These are phyloP conservation scores for Penicillium tannophilum DNA, from an alignment of 495 filamentous ascomycete genomes.

Conservation along the genomic window DNA sequence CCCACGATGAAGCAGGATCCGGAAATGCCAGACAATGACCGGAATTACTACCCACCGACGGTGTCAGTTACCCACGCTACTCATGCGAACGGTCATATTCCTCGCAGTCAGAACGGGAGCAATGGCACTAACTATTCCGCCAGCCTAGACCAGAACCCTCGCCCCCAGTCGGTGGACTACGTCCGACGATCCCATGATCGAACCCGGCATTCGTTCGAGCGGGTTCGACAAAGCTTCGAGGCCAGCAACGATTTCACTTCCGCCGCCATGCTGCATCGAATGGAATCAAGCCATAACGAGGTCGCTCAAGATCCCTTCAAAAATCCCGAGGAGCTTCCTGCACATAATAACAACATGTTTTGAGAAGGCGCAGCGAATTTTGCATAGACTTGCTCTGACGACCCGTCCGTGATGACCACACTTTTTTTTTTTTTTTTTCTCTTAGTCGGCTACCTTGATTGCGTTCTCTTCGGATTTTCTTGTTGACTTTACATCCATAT, in stretches of 20 bases:
- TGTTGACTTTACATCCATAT: constrained; percentile 25
- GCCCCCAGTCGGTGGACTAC: constrained; percentile 62
- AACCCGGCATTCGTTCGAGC: constrained; percentile 56
- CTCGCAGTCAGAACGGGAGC: constrained; percentile 85
- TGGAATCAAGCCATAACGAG: constrained; percentile 69
- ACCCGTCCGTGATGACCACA: constrained; percentile 37
- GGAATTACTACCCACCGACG: constrained; percentile 90
- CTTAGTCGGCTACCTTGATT: constrained; percentile 7
- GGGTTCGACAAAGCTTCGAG: constrained; percentile 73
- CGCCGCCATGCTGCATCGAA: constrained; percentile 75
- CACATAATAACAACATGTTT: constrained; percentile 34
- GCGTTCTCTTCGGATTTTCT: constrained; percentile 30
- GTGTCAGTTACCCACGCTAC: constrained; percentile 58
- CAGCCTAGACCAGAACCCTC: constrained; percentile 51
- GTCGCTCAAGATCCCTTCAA: constrained; percentile 40
- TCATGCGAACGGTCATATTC: constrained; percentile 62
- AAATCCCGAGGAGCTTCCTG: constrained; percentile 38
- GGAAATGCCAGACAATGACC: constrained; percentile 75
- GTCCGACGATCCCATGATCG: constrained; percentile 77
- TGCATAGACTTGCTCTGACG: constrained; percentile 36
- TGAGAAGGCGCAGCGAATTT: constrained; percentile 23
- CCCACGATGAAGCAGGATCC: constrained; percentile 56
- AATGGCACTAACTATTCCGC: constrained; percentile 91
- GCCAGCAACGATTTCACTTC: constrained; percentile 87
- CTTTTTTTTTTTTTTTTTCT: constrained; percentile 17